Percentiles rank a stretch among this genome's conserved stretches.
phyloP scores from a whole-genome alignment of 2,329 filamentous ascomycete genomes.

The Xylaria sp. region DNA sequence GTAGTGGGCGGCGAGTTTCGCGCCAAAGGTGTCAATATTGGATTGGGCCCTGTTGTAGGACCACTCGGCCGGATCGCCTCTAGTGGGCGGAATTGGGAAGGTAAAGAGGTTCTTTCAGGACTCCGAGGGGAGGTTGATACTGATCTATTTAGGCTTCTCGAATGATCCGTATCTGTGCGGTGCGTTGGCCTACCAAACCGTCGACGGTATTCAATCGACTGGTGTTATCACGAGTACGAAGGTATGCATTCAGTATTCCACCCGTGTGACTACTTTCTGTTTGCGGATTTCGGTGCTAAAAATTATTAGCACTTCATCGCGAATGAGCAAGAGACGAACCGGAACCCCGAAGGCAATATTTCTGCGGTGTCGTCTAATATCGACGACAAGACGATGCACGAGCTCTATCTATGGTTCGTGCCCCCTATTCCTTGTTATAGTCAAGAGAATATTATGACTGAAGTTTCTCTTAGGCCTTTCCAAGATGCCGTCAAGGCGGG shows the following conservation, averaged over 20 bases:
- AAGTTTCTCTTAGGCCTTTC: slow-evolving; percentile 50
- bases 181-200: slow-evolving; percentile 44
- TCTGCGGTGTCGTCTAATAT: slow-evolving; percentile 52
- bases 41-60: slow-evolving; percentile 70
- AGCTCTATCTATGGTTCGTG: slow-evolving; percentile 58
- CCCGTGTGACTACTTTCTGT: background rate
- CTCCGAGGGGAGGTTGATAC: background rate
- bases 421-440: background rate
- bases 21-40: slow-evolving; percentile 71
- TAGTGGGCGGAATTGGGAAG: slow-evolving; percentile 62
- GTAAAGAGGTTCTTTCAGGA: slow-evolving; percentile 23
- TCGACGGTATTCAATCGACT: slow-evolving; percentile 62
- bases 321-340: slow-evolving; percentile 73
- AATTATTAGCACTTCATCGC: slow-evolving; percentile 51
- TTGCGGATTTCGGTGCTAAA: background rate
- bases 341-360: slow-evolving; percentile 54
- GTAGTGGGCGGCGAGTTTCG: slow-evolving; percentile 66
- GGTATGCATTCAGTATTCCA: slow-evolving; percentile 27
- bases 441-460: background rate
- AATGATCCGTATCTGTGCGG: slow-evolving; percentile 58
- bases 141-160: slow-evolving; percentile 31
- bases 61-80: slow-evolving; percentile 56
- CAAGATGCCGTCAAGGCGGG: slow-evolving; percentile 61
- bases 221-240: slow-evolving; percentile 65
- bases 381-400: slow-evolving; percentile 55